phyloP scores from a whole-genome alignment of 768 basidiomycete species.

The Russula emetica region DNA sequence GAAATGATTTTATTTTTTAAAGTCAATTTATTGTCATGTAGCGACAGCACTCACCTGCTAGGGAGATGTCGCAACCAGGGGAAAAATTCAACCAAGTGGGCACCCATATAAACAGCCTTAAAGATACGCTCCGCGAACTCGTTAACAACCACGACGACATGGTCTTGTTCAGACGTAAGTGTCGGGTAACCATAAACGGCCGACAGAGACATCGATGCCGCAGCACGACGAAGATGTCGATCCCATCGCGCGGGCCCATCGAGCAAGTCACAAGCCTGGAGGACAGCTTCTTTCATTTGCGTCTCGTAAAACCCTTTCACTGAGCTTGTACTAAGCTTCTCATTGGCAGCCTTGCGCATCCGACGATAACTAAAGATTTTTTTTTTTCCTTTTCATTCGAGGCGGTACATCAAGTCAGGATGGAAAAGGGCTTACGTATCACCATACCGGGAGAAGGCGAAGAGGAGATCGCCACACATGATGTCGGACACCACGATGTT shows the following conservation, averaged over 20 bases:
- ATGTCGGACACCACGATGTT: background rate
- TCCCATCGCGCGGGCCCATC: background rate
- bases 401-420: background rate
- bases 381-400: background rate
- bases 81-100: background rate
- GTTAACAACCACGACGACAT: background rate
- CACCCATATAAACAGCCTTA: background rate
- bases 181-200: background rate
- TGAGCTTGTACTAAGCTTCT: background rate
- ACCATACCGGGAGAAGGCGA: background rate
- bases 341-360: background rate
- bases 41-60: background rate
- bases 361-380: background rate
- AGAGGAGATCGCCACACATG: background rate
- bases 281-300: background rate
- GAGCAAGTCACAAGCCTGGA: background rate
- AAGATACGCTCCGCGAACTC: background rate
- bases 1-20: too few relatives aligned
- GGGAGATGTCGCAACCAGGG: slow-evolving; percentile 1
- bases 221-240: background rate
- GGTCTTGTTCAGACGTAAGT: background rate
- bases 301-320: background rate
- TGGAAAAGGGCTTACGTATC: background rate
- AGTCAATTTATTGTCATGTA: background rate
- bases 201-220: background rate